These are phyloP conservation scores for Fusarium chuoi DNA, from an alignment of 2,329 filamentous ascomycete genomes.

Conservation along the genomic window DNA sequence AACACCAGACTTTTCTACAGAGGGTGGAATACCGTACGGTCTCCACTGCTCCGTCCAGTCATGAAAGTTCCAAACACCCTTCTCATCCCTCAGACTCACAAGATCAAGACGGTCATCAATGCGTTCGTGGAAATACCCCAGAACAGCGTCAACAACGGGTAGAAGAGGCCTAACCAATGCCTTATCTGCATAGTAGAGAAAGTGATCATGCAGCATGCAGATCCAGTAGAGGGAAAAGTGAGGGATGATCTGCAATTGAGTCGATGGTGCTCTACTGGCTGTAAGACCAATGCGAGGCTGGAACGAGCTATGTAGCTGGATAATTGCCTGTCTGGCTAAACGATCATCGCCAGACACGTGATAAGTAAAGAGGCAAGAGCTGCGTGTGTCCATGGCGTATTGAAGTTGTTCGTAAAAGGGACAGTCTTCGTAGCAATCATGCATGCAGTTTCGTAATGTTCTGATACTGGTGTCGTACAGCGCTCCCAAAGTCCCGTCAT, in stretches of 20 bases:
- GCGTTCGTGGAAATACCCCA: not conserved
- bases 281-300: not conserved
- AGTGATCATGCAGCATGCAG: not conserved
- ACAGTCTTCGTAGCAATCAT: conserved; percentile 1
- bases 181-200: not conserved
- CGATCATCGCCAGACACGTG: not conserved
- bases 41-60: not conserved
- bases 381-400: conserved; percentile 1
- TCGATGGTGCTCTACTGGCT: not conserved
- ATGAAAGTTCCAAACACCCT: not conserved
- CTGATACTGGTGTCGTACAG: not conserved
- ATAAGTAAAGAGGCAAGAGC: not conserved
- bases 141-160: not conserved
- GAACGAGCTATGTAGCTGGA: not conserved
- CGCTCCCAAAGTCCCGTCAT: not conserved
- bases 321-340: not conserved
- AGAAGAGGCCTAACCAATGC: not conserved
- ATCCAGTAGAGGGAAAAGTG: not conserved
- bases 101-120: rapidly evolving
- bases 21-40: not conserved
- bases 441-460: not conserved
- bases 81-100: not conserved
- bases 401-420: conserved; percentile 3
- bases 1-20: not conserved
- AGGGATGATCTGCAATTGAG: not conserved